These are phyloP conservation scores for Phlyctochytrium planicorne DNA, from an alignment of 192 early-diverging fungal species.

Conservation along the genomic window DNA sequence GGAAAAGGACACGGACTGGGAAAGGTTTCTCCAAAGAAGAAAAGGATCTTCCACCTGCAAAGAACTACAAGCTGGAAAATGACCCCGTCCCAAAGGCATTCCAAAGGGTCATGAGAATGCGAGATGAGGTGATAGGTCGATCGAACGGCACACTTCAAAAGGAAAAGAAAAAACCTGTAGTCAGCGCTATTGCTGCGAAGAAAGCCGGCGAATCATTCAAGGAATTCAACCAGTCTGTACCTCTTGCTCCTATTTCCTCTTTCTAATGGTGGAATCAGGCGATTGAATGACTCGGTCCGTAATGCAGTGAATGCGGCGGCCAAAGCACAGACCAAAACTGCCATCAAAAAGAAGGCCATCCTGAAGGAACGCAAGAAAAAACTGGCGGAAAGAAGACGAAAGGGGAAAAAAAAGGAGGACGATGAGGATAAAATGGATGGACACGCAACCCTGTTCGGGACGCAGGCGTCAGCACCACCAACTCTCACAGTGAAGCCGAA, in stretches of 20 bases:
- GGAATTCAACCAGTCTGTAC: slow-evolving; percentile 6
- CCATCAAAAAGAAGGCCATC: slow-evolving; percentile 12
- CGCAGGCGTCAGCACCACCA: slow-evolving; percentile 21
- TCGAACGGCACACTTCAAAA: background rate
- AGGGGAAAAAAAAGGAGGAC: slow-evolving; percentile 6
- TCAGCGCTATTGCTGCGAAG: background rate
- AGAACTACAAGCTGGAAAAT: background rate
- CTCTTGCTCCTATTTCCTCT: background rate
- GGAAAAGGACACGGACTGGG: background rate
- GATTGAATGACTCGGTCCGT: slow-evolving; percentile 14
- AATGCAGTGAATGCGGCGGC: slow-evolving; percentile 14
- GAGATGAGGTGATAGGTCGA: background rate
- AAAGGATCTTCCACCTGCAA: background rate
- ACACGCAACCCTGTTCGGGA: slow-evolving; percentile 19
- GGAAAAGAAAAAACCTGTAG: slow-evolving; percentile 8
- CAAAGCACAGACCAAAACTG: slow-evolving; percentile 20
- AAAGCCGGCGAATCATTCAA: slow-evolving; percentile 5
- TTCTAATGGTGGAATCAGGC: background rate
- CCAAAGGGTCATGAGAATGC: slow-evolving; percentile 3
- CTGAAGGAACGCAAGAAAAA: slow-evolving; percentile 22
- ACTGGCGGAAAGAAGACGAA: slow-evolving; percentile 7
- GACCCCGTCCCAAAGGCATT: slow-evolving; percentile 17
- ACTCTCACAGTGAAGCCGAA: slow-evolving; percentile 18
- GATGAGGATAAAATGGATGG: slow-evolving; percentile 4
- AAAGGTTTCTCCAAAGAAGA: background rate